phyloP scores from a whole-genome alignment of 2,329 filamentous ascomycete genomes.

The Colletotrichum liriopes region DNA sequence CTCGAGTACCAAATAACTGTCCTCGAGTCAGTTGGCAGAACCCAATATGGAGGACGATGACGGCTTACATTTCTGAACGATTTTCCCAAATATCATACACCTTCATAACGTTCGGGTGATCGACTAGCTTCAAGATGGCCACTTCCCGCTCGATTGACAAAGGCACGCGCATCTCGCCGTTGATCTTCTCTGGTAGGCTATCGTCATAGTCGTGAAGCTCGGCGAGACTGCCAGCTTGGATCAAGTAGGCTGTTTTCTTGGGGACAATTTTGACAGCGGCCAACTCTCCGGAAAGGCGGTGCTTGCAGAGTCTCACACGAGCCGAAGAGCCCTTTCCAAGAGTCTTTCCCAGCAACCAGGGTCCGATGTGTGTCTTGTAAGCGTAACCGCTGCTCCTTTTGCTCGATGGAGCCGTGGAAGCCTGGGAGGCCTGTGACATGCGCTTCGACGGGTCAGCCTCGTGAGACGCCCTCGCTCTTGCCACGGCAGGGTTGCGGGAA shows the following conservation, averaged over 20 bases:
- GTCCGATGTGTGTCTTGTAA: conserved; percentile 85
- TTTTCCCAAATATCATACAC: conserved; percentile 99
- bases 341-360: conserved; percentile 92
- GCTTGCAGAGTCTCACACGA: conserved; percentile 87
- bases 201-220: conserved; percentile 83
- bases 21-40: conserved; percentile 44
- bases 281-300: conserved; percentile 82
- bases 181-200: conserved; percentile 67
- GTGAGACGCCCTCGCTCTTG: conserved; percentile 48
- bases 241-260: conserved; percentile 83
- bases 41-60: background rate
- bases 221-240: conserved; percentile 88
- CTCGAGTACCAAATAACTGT: conserved; percentile 93
- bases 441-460: conserved; percentile 55
- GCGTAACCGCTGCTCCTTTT: conserved; percentile 57
- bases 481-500: conserved; percentile 45
- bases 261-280: conserved; percentile 97
- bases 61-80: conserved; percentile 87
- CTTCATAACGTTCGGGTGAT: conserved; percentile 95
- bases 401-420: conserved; percentile 55
- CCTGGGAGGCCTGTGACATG: conserved; percentile 59
- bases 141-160: conserved; percentile 95
- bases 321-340: conserved; percentile 93
- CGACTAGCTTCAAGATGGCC: conserved; percentile 95
- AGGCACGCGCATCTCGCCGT: conserved; percentile 81